Percentiles rank a stretch among this genome's conserved stretches.
These are phyloP conservation scores for Phytophthora idaei DNA, from an alignment of 352 stramenopile genomes.

Conservation along the genomic window DNA sequence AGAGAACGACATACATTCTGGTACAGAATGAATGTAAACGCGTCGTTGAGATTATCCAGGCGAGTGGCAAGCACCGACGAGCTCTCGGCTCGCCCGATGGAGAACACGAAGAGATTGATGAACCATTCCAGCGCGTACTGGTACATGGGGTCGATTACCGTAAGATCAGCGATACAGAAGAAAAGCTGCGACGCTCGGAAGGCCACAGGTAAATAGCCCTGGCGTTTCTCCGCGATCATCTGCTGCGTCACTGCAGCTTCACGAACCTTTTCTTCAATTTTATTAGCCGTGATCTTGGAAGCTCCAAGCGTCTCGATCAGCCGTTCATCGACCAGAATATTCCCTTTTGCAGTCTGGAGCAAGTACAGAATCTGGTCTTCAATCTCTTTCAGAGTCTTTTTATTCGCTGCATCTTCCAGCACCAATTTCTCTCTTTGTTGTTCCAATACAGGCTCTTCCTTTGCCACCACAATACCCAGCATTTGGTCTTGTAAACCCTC, in stretches of 20 bases:
- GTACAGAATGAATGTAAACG: conserved; percentile 95
- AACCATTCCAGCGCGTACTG: conserved; percentile 97
- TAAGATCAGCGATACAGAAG: conserved; percentile 94
- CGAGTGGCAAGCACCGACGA: conserved; percentile 76
- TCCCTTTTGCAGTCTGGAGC: conserved; percentile 92
- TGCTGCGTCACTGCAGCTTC: conserved; percentile 92
- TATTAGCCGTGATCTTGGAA: conserved; percentile 93
- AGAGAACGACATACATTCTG: conserved; percentile 96
- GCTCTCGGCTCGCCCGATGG: conserved; percentile 89
- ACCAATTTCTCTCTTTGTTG: conserved; percentile 93
- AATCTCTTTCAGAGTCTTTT: conserved; percentile 95
- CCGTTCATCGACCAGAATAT: conserved; percentile 96
- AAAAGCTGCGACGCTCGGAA: conserved; percentile 93
- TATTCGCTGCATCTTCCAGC: conserved; percentile 94
- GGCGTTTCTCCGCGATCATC: conserved; percentile 92
- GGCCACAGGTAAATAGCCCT: conserved; percentile 92
- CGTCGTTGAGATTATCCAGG: conserved; percentile 92
- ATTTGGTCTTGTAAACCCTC: conserved; percentile 97
- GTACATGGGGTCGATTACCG: conserved; percentile 96
- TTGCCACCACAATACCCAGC: conserved; percentile 94
- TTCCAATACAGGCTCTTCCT: conserved; percentile 94
- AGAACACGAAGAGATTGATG: conserved; percentile 94
- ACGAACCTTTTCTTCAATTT: conserved; percentile 95
- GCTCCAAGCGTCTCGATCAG: conserved; percentile 94
- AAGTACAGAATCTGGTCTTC: conserved; percentile 97